Conservation (phyloP, 352 stramenopile species). For the Pythium plurisporium region DNA sequence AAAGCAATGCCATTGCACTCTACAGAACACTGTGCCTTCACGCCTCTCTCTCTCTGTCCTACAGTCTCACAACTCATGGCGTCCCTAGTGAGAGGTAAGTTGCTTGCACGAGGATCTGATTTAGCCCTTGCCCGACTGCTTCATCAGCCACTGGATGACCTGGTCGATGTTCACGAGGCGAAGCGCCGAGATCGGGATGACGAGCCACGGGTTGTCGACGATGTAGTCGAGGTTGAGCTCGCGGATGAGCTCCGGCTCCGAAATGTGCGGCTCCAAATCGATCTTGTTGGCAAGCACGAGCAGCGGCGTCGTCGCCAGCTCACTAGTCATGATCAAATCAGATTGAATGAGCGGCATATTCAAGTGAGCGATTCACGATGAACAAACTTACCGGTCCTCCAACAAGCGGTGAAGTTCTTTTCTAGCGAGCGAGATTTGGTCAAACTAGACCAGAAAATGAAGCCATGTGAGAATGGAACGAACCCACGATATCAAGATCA, state of each 20-base stretch:
- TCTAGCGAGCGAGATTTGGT: constrained; percentile 93
- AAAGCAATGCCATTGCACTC: constrained; percentile 21
- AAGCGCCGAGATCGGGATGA: constrained; percentile 97
- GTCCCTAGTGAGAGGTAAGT: too few species aligned
- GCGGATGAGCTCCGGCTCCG: constrained; percentile 87
- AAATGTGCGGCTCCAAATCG: constrained; percentile 94
- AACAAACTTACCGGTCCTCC: constrained; percentile 91
- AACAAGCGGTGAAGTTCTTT: constrained; percentile 92
- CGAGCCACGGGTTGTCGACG: constrained; percentile 97
- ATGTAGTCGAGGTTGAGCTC: constrained; percentile 99
- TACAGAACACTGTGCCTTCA: constrained; percentile 15
- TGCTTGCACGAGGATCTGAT: not conserved
- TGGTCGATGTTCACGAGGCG: constrained; percentile 97
- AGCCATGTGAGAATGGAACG: constrained; percentile 6
- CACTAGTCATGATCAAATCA: constrained; percentile 34
- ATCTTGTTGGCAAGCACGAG: constrained; percentile 99
- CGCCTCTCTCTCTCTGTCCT: not conserved
- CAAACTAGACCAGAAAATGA: constrained; percentile 44
- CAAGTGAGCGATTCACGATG: not conserved
- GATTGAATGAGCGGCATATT: not conserved
- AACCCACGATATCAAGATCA: not conserved
- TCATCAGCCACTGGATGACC: constrained; percentile 96
- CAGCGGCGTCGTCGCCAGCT: constrained; percentile 90
- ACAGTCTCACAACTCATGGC: too few species aligned
- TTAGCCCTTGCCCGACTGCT: constrained; percentile 90